phyloP scores from a whole-genome alignment of 441 rosid genomes.

The Gossypium gossypioides region DNA sequence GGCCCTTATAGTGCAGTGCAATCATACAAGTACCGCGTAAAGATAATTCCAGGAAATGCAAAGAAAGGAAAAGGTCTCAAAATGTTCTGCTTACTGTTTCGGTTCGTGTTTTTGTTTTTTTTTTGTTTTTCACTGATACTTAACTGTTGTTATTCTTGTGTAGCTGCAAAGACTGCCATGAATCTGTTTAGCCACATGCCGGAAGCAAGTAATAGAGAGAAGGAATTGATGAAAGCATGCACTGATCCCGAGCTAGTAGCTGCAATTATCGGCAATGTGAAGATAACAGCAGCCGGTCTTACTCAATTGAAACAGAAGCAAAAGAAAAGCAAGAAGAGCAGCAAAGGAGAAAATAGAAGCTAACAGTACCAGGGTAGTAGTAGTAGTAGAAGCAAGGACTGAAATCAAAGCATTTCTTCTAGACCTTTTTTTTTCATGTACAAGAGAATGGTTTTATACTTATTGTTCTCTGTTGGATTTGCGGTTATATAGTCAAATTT shows the following conservation, averaged over 20 bases:
- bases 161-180: slow-evolving; percentile 89
- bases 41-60: slow-evolving; percentile 77
- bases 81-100: neutral
- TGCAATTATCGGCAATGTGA: slow-evolving; percentile 77
- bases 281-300: slow-evolving; percentile 84
- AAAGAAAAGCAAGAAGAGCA: slow-evolving; percentile 72
- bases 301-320: slow-evolving; percentile 92
- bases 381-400: neutral
- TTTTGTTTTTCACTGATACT: neutral
- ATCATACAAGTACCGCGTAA: slow-evolving; percentile 78
- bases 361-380: slow-evolving; percentile 5
- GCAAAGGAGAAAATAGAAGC: slow-evolving; percentile 22
- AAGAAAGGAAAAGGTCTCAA: slow-evolving; percentile 82
- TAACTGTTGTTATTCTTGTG: neutral
- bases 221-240: slow-evolving; percentile 92
- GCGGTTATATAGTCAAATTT: neutral
- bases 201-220: slow-evolving; percentile 72
- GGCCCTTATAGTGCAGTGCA: slow-evolving; percentile 87
- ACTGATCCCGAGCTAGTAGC: slow-evolving; percentile 89
- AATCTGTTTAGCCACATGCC: slow-evolving; percentile 77
- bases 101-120: neutral
- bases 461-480: neutral
- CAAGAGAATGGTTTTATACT: neutral
- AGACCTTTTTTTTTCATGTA: neutral
- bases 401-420: neutral